Evolutionary conservation across 495 filamentous ascomycete genomes (phyloP), one percentile per base, ranked within the genome.

Genomic region (Aspergillus heteromorphus): DNA sequence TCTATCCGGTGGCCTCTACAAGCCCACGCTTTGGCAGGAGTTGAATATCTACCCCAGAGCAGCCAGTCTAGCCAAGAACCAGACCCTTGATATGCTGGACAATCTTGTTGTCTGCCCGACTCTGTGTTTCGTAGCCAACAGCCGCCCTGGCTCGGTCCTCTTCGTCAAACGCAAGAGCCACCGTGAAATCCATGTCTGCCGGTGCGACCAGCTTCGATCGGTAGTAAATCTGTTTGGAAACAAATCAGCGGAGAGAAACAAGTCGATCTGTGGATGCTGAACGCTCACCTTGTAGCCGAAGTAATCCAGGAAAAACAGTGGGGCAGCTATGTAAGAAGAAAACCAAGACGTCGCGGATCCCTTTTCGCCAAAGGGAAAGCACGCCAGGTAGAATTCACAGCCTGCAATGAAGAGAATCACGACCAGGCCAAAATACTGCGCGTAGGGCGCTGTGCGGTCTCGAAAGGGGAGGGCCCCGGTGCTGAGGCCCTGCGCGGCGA

Each of bases 401-500:
- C 86, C 69, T 4, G 83, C 75, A 23, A 86, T 64, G 57, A 86
- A 86, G 0, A 80, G 53, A 45, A 84, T 84, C n/a, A 83, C 73
- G 0, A 57, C 57, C 5, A 87, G 65, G 4, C 78, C 78, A 49
- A 83, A 75, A 55, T 81, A 86, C 10, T 82, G 75, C 13, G 78
- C 82, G 61, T 68, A 85, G 1, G 84, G 83, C 40, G 83, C 84
- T 59, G 74, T 74, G 23, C 80, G 52, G 3, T 78, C 78, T 49
- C 74, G 68, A 62, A 81, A 87, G 2, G 83, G 84, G 2, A 86
- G 68, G 27, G 76, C 73, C 0, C 65, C 61, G 6, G 72, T 62
- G 40, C 61, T 60, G 42, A 80, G 77, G 1, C 82, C 82, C 54
- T 87, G 83, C 0, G 66, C 76, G 40, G 65, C 64, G 61, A 82